These are phyloP conservation scores for Hericium coralloides DNA, from an alignment of 768 basidiomycete genomes.

Conservation along the genomic window DNA sequence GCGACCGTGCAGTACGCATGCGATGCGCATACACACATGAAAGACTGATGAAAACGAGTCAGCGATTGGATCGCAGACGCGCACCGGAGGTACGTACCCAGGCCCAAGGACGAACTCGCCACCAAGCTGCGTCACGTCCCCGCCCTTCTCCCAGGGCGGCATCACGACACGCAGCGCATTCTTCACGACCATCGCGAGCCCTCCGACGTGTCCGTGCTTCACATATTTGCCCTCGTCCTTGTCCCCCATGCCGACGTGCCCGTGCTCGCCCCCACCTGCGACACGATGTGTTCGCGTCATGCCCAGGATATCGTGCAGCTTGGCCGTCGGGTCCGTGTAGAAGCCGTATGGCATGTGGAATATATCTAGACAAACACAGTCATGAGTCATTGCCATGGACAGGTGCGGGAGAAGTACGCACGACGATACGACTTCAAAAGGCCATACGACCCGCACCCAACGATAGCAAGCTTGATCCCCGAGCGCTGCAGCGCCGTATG, in stretches of 20 bases:
- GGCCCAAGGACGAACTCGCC: conserved; percentile 81
- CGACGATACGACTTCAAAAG: conserved; percentile 71
- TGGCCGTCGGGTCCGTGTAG: conserved; percentile 67
- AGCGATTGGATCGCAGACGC: neutral
- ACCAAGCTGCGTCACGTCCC: conserved; percentile 71
- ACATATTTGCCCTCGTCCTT: conserved; percentile 37
- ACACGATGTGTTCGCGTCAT: conserved; percentile 37
- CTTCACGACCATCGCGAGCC: conserved; percentile 65
- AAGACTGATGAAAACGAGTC: conserved; percentile 32
- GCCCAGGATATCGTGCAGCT: conserved; percentile 64
- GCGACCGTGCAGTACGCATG: conserved; percentile 70
- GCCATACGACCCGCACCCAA: conserved; percentile 69
- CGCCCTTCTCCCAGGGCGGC: conserved; percentile 76
- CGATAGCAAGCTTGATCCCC: conserved; percentile 56
- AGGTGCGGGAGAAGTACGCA: conserved; percentile 21
- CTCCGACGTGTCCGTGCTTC: conserved; percentile 53
- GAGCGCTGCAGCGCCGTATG: conserved; percentile 37
- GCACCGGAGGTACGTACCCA: conserved; percentile 30
- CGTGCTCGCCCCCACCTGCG: conserved; percentile 33
- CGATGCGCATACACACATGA: conserved; percentile 72
- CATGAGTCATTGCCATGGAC: neutral
- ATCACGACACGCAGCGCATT: conserved; percentile 66
- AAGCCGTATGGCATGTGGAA: conserved; percentile 64
- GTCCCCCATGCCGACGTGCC: conserved; percentile 17
- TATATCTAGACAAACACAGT: conserved; percentile 34